These are phyloP conservation scores for Verbena officinalis DNA, from an alignment of 257 asterid species.

Conservation along the genomic window DNA sequence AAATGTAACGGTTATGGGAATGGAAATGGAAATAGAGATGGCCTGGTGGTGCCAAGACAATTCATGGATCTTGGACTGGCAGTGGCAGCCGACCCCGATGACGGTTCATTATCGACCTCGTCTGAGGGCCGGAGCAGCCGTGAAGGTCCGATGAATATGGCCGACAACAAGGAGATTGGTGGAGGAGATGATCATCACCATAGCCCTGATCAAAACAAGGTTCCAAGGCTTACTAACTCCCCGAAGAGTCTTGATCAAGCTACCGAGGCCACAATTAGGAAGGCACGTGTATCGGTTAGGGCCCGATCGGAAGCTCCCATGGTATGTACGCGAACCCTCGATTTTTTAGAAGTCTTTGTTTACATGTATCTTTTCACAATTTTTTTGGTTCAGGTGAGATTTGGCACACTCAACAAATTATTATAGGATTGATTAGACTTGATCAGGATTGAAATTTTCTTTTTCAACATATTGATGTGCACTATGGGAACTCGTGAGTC, in stretches of 20 bases:
- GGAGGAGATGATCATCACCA: conserved; percentile 35
- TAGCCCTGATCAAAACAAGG: conserved; percentile 45
- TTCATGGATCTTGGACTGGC: conserved; percentile 67
- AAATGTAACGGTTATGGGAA: conserved; percentile 8
- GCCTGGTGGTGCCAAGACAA: conserved; percentile 51
- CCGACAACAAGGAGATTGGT: conserved; percentile 26
- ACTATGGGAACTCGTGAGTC: too few relatives aligned
- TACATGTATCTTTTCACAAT: neutral
- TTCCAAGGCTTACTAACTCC: conserved; percentile 37
- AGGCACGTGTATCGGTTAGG: conserved; percentile 82
- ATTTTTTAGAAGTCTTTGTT: neutral
- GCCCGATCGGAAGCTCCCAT: conserved; percentile 76
- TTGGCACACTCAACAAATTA: too few relatives aligned
- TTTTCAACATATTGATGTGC: too few relatives aligned
- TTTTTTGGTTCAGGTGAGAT: too few relatives aligned
- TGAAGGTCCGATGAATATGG: conserved; percentile 10
- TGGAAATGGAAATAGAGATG: conserved; percentile 30
- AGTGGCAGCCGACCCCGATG: conserved; percentile 36
- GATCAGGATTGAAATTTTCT: too few relatives aligned
- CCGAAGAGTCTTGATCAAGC: conserved; percentile 59
- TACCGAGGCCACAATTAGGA: conserved; percentile 80
- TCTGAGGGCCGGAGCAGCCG: conserved; percentile 45
- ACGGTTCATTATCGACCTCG: conserved; percentile 36
- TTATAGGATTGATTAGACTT: too few relatives aligned
- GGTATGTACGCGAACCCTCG: conserved; percentile 40